Base-by-base conservation (phyloP, 2,329 filamentous ascomycete species). In the Zymoseptoria crescenta region DNA sequence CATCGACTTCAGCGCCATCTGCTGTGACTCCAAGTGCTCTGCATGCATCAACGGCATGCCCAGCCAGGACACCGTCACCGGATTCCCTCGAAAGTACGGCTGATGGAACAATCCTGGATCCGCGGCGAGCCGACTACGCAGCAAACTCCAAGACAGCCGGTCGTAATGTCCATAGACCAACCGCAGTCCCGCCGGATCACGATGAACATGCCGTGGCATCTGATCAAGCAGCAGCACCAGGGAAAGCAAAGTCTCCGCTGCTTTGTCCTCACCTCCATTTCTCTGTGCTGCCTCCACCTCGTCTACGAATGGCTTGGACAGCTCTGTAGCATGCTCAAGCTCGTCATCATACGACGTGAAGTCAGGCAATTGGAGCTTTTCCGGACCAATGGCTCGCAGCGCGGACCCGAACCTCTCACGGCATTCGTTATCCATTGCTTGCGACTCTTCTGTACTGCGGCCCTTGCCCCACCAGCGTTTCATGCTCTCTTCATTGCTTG, bases 211-310 rank as follows among this genome's bases (percentile, higher is more conserved):
- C 1, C 85, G 80, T 0, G 84, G 77, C 49, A 87, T 76, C 67
- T 87, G 85, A 62, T 87, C 85, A 2, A 87, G 76, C 1, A 87
- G 75, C 1, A 87, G 64, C 4, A 84, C 65, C 0, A 87, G 68
- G 51, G 77, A 76, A 1, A 87, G 72, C 10, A 76, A 68, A 3
- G 71, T 73, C 54, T 73, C 72, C 0, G 72, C 73, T 1, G 63
- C 69, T 30, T 59, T 62, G 24, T 63, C 51, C 49, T 62, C 67
- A 60, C 51, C 62, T 10, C 66, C 66, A 21, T 70, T 63, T 8
- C 62, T 56, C 48, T 62, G 60, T n/a, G 67, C 68, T 1, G 60
- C 21, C 16, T 63, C 53, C 16, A 78, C 61, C 56, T 76, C 71
- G 0, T 59, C 50, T 1, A 77, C 49, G 50, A 78, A 75, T 0